Evolutionary conservation across 495 filamentous ascomycete species (phyloP), one percentile per base, ranked within the genome.

Genomic region (Tuber brumale): DNA sequence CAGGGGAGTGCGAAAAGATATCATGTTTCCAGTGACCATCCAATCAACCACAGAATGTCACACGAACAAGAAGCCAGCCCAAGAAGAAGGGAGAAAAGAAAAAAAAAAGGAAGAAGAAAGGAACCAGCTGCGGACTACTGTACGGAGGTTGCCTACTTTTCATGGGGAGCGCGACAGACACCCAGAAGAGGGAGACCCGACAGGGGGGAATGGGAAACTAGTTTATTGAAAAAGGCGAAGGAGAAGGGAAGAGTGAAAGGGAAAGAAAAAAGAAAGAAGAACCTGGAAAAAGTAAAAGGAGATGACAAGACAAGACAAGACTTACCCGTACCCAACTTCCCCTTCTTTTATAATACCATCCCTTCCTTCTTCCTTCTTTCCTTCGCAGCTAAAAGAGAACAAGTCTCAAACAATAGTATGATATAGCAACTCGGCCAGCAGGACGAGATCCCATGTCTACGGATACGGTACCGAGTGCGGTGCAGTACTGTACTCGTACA

Each of bases 381-480:
- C 51, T 31, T 61, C 51, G n/a, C 10, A 61, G 10, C 51, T 61
- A 35, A 23, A 27, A 21, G 57, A 66, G 31, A 66, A 31, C 14
- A 66, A 35, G 31, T 66, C 27, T 66, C 57, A 66, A 66, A 14
- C 27, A 27, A 66, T 18, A 18, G 10, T 35, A 61, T 35, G 0
- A 27, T 66, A 66, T 35, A 35, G 10, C 14, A 35, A 35, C 31
- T 66, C 57, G 57, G 57, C 27, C 57, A 66, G 31, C 57, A 66
- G 57, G 27, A 35, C 57, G 57, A 66, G 57, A 66, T 66, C 57
- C 57, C 57, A 66, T 35, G 57, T 19, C 57, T 66, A 66, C 31
- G 57, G 57, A 66, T 66, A 18, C 31, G 57, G 57, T 66, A 42
- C 41, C 41, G 41, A 42, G 46, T 51, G 18, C 51, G 10, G 51